A percentile compares a stretch with the other conserved stretches of the same genome.
phyloP scores from a whole-genome alignment of 1,284 basidiomycete species.

The Heterobasidion irregulare region DNA sequence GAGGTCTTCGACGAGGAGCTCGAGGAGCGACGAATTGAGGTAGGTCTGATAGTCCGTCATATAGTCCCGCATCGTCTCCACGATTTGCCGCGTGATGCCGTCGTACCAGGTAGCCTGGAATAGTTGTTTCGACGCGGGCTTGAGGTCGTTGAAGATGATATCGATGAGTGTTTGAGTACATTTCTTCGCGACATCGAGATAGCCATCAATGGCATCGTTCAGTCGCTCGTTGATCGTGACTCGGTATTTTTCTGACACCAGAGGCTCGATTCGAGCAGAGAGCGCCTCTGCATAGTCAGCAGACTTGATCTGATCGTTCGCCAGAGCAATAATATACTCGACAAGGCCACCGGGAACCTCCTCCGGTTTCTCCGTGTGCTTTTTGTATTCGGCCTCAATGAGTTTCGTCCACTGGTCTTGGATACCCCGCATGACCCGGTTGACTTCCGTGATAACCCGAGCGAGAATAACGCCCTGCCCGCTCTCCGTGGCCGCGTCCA shows the following conservation, averaged over 20 bases:
- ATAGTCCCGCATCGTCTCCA: constrained; percentile 96
- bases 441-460: constrained; percentile 83
- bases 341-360: constrained; percentile 85
- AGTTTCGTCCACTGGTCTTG: constrained; percentile 87
- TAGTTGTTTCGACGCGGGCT: constrained; percentile 80
- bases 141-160: constrained; percentile 93
- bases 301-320: constrained; percentile 96
- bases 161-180: constrained; percentile 93
- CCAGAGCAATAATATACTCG: constrained; percentile 96
- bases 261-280: constrained; percentile 78
- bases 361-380: constrained; percentile 83
- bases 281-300: constrained; percentile 92
- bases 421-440: constrained; percentile 85
- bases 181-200: constrained; percentile 95
- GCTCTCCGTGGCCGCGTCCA: constrained; percentile 92
- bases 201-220: constrained; percentile 97
- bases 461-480: constrained; percentile 92
- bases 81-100: constrained; percentile 76
- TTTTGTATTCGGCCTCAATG: constrained; percentile 83
- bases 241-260: constrained; percentile 92
- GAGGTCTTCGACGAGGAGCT: constrained; percentile 89
- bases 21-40: constrained; percentile 87
- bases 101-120: constrained; percentile 88
- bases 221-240: constrained; percentile 77
- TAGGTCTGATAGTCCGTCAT: constrained; percentile 88